Conservation (phyloP, 148 eudicot genomes). For the Persicaria tinctoria region DNA sequence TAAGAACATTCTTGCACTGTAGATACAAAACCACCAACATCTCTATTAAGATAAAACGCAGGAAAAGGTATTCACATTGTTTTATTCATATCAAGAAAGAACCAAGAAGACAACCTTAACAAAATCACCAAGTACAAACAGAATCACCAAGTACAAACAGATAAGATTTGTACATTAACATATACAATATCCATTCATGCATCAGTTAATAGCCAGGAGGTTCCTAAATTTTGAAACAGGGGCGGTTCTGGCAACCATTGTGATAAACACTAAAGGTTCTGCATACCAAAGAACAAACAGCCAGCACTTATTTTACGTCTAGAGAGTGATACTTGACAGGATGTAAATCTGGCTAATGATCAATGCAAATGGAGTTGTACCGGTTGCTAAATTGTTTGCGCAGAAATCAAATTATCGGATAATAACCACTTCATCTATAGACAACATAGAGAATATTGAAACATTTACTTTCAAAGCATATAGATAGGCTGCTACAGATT, state of each 20-base stretch:
- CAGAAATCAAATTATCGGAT: neutral
- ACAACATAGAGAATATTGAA: neutral
- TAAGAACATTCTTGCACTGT: conserved; percentile 83
- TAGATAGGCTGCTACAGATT: neutral
- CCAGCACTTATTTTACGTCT: neutral
- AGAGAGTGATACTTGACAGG: neutral
- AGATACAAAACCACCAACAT: conserved; percentile 17
- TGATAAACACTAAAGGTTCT: no score
- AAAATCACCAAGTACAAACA: neutral
- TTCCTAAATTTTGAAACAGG: neutral
- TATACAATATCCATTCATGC: neutral
- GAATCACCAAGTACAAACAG: neutral
- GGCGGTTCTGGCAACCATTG: no score
- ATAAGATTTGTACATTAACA: neutral
- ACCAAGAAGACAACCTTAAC: neutral
- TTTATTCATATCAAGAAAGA: neutral
- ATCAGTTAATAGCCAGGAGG: neutral
- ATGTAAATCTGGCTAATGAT: neutral
- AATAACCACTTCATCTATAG: neutral
- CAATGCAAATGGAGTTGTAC: neutral
- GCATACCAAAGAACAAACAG: neutral
- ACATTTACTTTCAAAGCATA: neutral
- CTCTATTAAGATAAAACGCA: neutral
- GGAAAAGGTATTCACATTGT: neutral
- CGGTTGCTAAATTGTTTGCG: neutral